phyloP scores from a whole-genome alignment of 148 eudicot genomes.

The Rhododendron kiyosumense region DNA sequence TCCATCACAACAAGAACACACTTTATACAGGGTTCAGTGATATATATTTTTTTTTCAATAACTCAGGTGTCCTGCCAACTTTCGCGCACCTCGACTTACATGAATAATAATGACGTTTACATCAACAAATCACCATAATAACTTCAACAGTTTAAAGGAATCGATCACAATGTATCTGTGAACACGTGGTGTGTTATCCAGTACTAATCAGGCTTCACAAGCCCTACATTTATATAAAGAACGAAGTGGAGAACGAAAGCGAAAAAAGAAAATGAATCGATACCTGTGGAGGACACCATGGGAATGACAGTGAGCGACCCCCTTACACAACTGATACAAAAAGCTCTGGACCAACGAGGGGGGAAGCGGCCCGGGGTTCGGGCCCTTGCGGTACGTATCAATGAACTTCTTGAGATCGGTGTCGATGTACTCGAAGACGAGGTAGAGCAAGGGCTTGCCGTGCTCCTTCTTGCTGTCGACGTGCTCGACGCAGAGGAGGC shows the following conservation, averaged over 20 bases:
- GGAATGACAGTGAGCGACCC: slow-evolving; percentile 91
- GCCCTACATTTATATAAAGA: neutral
- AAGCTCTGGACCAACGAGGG: slow-evolving; percentile 58
- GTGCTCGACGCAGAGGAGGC: slow-evolving; percentile 84
- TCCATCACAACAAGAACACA: neutral
- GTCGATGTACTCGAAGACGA: slow-evolving; percentile 86
- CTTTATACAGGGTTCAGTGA: neutral
- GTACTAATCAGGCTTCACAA: neutral
- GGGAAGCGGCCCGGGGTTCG: slow-evolving; percentile 62
- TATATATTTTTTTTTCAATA: no score
- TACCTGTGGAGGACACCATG: slow-evolving; percentile 91
- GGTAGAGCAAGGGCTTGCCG: slow-evolving; percentile 78
- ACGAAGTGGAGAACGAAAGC: neutral
- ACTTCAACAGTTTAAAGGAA: neutral
- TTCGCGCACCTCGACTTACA: neutral
- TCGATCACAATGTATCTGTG: neutral
- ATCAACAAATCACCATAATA: neutral
- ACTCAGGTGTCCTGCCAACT: neutral
- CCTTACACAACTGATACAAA: slow-evolving; percentile 74
- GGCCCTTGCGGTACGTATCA: slow-evolving; percentile 76
- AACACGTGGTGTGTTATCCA: neutral
- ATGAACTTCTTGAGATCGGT: slow-evolving; percentile 92
- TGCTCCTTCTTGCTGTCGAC: slow-evolving; percentile 54
- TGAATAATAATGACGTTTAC: neutral
- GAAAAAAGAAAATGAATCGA: neutral